Evolutionary conservation across 176 grass and related monocot genomes (phyloP).

Genomic region (Sorghum bicolor): DNA sequence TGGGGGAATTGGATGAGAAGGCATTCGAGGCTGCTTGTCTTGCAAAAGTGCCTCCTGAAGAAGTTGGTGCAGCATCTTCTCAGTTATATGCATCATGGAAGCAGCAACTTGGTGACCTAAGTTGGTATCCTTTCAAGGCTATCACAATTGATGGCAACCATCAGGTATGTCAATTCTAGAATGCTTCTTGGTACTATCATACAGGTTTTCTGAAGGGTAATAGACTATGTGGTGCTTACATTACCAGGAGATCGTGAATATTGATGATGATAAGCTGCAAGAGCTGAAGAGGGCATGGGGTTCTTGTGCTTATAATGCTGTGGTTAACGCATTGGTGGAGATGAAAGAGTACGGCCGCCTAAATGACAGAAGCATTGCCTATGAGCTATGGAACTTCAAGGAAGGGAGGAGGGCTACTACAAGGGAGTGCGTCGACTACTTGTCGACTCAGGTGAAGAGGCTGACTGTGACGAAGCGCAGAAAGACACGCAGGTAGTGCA

Average conservation of each 20-base stretch:
- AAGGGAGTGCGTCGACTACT: constrained; percentile 11
- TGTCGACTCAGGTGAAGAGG: constrained; percentile 19
- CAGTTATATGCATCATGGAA: constrained; percentile 36
- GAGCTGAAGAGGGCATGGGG: constrained; percentile 35
- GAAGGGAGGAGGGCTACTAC: constrained; percentile 34
- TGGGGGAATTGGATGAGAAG: constrained; percentile 39
- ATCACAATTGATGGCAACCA: constrained; percentile 14
- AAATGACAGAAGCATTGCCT: background rate
- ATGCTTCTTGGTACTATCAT: no score
- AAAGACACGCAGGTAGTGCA: constrained; percentile 10
- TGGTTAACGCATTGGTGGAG: constrained; percentile 23
- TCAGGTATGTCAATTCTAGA: background rate
- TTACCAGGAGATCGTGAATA: constrained; percentile 26
- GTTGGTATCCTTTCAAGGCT: constrained; percentile 44
- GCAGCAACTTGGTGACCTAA: constrained; percentile 27
- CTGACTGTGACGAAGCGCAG: background rate
- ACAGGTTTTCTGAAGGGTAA: background rate
- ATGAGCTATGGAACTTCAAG: constrained; percentile 38
- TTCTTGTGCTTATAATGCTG: constrained; percentile 8
- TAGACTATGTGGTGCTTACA: background rate
- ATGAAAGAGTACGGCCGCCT: constrained; percentile 24
- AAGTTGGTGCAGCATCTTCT: background rate
- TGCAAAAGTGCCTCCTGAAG: constrained; percentile 19
- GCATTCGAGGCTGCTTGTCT: constrained; percentile 28
- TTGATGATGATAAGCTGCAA: constrained; percentile 36